These are phyloP conservation scores for Populus alba DNA, from an alignment of 345 rosid genomes.

Conservation along the genomic window DNA sequence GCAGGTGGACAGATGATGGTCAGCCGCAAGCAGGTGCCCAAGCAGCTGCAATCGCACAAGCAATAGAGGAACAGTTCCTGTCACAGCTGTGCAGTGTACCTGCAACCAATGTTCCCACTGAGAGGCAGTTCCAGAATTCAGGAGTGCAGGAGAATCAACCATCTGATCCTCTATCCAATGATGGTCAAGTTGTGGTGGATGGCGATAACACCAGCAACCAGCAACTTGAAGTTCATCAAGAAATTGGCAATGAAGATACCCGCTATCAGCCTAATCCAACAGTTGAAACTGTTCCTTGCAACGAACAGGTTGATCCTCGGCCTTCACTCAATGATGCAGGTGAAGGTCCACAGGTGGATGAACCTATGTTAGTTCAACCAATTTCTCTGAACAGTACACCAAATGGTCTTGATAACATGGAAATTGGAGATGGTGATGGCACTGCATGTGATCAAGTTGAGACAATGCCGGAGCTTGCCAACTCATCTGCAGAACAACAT, in stretches of 20 bases:
- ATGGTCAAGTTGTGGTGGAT: conserved; percentile 40
- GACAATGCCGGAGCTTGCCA: conserved; percentile 38
- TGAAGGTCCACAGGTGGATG: conserved; percentile 35
- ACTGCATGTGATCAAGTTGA: conserved; percentile 41
- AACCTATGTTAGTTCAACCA: conserved; percentile 46
- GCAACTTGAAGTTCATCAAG: conserved; percentile 53
- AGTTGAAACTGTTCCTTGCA: conserved; percentile 35
- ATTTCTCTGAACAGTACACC: conserved; percentile 50
- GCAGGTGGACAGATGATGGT: conserved; percentile 96
- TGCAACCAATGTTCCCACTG: conserved; percentile 46
- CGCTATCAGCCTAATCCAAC: conserved; percentile 34
- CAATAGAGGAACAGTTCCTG: conserved; percentile 77
- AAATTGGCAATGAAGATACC: conserved; percentile 38
- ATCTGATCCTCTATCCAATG: conserved; percentile 37
- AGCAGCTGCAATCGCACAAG: conserved; percentile 81
- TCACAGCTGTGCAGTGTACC: conserved; percentile 54
- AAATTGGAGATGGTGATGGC: conserved; percentile 59
- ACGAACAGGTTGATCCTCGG: conserved; percentile 36
- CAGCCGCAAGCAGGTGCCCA: conserved; percentile 81
- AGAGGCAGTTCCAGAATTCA: conserved; percentile 58
- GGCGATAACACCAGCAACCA: conserved; percentile 44
- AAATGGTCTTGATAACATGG: conserved; percentile 64
- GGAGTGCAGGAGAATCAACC: conserved; percentile 62
- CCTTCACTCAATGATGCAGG: conserved; percentile 28
- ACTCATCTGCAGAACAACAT: conserved; percentile 42